Conservation (phyloP, 371 early-diverging fungal genomes). For the Choanephora cucurbitarum region DNA sequence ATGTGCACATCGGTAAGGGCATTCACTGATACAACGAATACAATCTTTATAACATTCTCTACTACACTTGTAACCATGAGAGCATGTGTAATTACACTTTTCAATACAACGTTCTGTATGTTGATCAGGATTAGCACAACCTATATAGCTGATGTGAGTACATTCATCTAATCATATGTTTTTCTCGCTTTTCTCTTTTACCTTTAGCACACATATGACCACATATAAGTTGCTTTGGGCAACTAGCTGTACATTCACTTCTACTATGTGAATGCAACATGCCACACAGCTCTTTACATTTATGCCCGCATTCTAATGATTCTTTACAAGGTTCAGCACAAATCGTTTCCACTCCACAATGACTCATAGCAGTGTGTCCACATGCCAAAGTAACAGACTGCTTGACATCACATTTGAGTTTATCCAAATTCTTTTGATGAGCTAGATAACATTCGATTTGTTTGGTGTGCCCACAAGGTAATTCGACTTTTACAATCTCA, state of each 20-base stretch:
- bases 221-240: constrained; percentile 51
- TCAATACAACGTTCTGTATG: constrained; percentile 51
- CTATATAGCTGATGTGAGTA: too few relatives aligned
- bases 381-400: constrained; percentile 17
- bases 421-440: neutral
- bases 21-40: constrained; percentile 32
- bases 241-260: constrained; percentile 31
- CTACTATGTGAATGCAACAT: constrained; percentile 33
- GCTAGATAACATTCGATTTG: constrained; percentile 15
- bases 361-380: constrained; percentile 24
- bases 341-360: constrained; percentile 11
- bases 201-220: constrained; percentile 52
- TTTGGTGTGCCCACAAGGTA: constrained; percentile 15
- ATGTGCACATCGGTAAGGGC: constrained; percentile 45
- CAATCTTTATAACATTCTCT: constrained; percentile 41
- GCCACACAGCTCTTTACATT: constrained; percentile 35
- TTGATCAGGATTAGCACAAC: constrained; percentile 44
- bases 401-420: constrained; percentile 5
- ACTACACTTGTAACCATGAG: constrained; percentile 47
- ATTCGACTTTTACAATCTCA: constrained; percentile 7
- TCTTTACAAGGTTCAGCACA: constrained; percentile 15
- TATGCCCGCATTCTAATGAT: constrained; percentile 20
- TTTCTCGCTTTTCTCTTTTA: constrained; percentile 7
- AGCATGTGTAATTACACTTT: constrained; percentile 38
- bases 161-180: too few relatives aligned